These are phyloP conservation scores for Sedum album DNA, from an alignment of 164 flowering plant genomes.

Conservation along the genomic window DNA sequence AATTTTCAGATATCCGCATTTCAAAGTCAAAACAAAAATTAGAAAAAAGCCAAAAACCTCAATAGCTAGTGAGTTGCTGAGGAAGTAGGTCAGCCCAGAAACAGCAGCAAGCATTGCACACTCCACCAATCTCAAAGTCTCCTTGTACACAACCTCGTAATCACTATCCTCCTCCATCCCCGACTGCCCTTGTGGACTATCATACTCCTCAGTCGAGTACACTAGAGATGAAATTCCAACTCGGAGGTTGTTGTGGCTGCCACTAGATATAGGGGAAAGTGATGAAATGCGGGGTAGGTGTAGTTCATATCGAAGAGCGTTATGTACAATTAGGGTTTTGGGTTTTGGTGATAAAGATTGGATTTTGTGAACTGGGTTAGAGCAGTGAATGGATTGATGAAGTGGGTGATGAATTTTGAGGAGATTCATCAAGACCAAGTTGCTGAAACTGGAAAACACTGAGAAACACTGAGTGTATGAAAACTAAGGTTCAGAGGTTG, in stretches of 20 bases:
- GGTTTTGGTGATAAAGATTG: neutral
- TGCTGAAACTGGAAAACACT: too few species aligned
- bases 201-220: too few species aligned
- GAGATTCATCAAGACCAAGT: neutral
- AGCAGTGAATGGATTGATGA: neutral
- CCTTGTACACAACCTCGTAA: constrained; percentile 46
- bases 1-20: neutral
- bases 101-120: constrained; percentile 95
- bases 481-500: too few species aligned
- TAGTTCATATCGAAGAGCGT: too few species aligned
- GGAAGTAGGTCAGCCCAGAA: constrained; percentile 58
- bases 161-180: constrained; percentile 30
- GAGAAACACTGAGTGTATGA: too few species aligned
- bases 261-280: neutral
- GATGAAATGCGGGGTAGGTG: neutral
- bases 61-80: constrained; percentile 77
- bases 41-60: constrained; percentile 33
- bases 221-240: neutral
- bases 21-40: too few species aligned
- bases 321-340: neutral
- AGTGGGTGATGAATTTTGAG: neutral
- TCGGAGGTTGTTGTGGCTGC: neutral
- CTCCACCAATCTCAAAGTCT: constrained; percentile 77
- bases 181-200: neutral
- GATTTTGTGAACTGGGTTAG: neutral